Conservation (phyloP, 129 eudicot genomes). For the Logfia minima region DNA sequence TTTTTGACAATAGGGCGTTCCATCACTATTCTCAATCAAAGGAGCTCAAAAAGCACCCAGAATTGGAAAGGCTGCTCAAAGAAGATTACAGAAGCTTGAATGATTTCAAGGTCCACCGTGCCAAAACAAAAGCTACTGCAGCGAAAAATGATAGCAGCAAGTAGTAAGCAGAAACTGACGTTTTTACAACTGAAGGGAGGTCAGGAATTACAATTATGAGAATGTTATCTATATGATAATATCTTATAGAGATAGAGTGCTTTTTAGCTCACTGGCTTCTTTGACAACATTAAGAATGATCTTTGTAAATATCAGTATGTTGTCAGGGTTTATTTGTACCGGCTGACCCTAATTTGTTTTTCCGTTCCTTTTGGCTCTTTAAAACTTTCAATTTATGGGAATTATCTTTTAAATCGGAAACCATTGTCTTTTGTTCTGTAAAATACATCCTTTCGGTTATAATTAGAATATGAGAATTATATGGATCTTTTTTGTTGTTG, state of each 20-base stretch:
- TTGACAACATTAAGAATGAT: constrained; percentile 19
- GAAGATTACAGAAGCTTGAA: constrained; percentile 73
- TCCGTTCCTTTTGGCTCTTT: constrained; percentile 22
- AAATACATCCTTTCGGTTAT: constrained; percentile 26
- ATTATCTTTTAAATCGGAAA: constrained; percentile 19
- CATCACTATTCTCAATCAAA: constrained; percentile 68
- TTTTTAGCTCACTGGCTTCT: constrained; percentile 22
- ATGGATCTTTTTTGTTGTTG: neutral
- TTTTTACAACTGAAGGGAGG: constrained; percentile 18
- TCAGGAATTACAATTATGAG: constrained; percentile 26
- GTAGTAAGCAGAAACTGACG: constrained; percentile 13
- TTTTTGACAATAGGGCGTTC: constrained; percentile 64
- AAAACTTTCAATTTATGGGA: constrained; percentile 23
- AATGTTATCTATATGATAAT: constrained; percentile 30
- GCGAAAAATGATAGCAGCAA: constrained; percentile 32
- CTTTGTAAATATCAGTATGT: constrained; percentile 38
- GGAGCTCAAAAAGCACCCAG: constrained; percentile 58
- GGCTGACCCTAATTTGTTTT: constrained; percentile 27
- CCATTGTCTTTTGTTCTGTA: constrained; percentile 31
- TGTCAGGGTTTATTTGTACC: constrained; percentile 16
- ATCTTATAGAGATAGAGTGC: constrained; percentile 25
- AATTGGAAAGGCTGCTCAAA: constrained; percentile 67
- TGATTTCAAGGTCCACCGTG: constrained; percentile 57
- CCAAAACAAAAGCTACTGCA: constrained; percentile 44
- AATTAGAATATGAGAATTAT: constrained; percentile 11